Evolutionary conservation across 108 stramenopile genomes (phyloP).

Genomic region (Cyclostephanos invisitatus): DNA sequence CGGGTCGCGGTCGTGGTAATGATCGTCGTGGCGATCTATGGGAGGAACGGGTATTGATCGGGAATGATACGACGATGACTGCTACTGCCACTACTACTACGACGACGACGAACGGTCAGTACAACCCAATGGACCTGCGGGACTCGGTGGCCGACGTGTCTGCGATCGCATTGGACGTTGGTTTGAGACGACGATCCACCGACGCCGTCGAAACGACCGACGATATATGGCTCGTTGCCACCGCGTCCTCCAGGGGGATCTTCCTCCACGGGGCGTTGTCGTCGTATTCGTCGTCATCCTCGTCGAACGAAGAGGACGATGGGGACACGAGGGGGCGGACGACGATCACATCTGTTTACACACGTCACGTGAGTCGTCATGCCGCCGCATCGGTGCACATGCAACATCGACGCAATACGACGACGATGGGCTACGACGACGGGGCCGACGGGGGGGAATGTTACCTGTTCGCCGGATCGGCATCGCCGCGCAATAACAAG

Average conservation of each 20-base stretch:
- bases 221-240: constrained; percentile 21
- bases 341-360: background rate
- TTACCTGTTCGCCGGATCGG: constrained; percentile 68
- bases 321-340: background rate
- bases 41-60: constrained; percentile 41
- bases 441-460: constrained; percentile 28
- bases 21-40: constrained; percentile 5
- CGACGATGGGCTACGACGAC: constrained; percentile 4
- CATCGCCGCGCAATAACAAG: constrained; percentile 77
- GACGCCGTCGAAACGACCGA: background rate
- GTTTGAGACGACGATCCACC: background rate
- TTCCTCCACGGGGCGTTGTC: constrained; percentile 6
- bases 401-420: constrained; percentile 6
- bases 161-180: constrained; percentile 1
- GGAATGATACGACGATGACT: constrained; percentile 18
- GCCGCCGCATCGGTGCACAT: constrained; percentile 53
- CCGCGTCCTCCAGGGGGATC: constrained; percentile 32
- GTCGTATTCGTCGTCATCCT: background rate
- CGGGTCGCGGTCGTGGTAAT: background rate
- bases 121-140: constrained; percentile 2
- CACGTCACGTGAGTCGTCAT: constrained; percentile 8
- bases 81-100: background rate
- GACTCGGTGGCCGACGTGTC: constrained; percentile 38
- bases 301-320: background rate
- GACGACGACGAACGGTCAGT: background rate